Conservation (phyloP, 768 basidiomycete genomes). For the Inosperma sp. region DNA sequence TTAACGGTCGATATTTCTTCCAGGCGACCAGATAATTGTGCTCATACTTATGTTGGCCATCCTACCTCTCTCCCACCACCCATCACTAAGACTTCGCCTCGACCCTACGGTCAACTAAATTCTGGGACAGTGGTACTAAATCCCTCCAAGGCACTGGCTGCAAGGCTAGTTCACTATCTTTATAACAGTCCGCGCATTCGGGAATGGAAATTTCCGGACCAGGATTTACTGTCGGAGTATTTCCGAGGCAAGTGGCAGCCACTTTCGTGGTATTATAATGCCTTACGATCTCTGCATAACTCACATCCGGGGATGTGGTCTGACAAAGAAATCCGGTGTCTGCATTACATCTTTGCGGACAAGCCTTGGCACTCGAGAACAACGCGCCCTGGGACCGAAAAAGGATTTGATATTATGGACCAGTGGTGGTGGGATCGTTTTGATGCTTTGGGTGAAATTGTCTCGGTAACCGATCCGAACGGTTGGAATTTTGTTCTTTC, state of each 20-base stretch:
- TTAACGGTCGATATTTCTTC: slow-evolving; percentile 12
- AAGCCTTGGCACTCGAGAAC: slow-evolving; percentile 77
- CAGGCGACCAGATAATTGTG: slow-evolving; percentile 93
- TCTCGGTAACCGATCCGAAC: slow-evolving; percentile 41
- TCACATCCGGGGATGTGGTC: slow-evolving; percentile 76
- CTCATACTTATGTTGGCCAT: slow-evolving; percentile 56
- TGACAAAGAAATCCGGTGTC: slow-evolving; percentile 78
- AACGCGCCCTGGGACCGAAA: slow-evolving; percentile 31
- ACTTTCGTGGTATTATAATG: slow-evolving; percentile 86
- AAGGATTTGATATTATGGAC: slow-evolving; percentile 50
- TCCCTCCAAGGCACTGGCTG: slow-evolving; percentile 58
- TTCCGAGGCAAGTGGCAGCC: slow-evolving; percentile 79
- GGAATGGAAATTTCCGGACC: slow-evolving; percentile 73
- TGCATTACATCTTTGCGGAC: slow-evolving; percentile 83
- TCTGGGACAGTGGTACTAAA: slow-evolving; percentile 83
- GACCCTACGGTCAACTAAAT: slow-evolving; percentile 82
- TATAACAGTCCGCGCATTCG: slow-evolving; percentile 37
- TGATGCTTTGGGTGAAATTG: slow-evolving; percentile 40
- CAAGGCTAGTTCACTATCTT: slow-evolving; percentile 54
- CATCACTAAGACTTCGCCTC: slow-evolving; percentile 44
- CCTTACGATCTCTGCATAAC: slow-evolving; percentile 76
- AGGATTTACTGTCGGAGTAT: slow-evolving; percentile 80
- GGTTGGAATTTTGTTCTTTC: slow-evolving; percentile 49
- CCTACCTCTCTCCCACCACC: slow-evolving; percentile 39
- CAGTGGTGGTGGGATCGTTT: slow-evolving; percentile 81